Evolutionary conservation across 2,329 filamentous ascomycete species (phyloP).

Genomic region (Colletotrichum sp.): DNA sequence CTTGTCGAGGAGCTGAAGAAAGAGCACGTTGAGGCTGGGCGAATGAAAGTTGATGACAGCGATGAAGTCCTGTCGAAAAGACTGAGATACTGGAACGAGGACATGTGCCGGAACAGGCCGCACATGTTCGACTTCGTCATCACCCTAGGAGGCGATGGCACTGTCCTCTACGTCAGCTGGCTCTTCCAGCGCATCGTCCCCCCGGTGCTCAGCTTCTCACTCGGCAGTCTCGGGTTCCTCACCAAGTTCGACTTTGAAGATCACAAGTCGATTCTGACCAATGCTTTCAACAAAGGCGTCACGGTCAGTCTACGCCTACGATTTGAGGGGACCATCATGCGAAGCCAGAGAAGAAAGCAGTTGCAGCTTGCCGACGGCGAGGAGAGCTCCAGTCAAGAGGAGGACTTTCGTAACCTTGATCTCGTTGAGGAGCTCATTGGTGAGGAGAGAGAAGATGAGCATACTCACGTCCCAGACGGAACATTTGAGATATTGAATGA

Average conservation of each 20-base stretch:
- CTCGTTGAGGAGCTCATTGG: slow-evolving; percentile 90
- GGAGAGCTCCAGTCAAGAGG: slow-evolving; percentile 33
- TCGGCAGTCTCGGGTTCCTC: slow-evolving; percentile 92
- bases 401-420: slow-evolving; percentile 58
- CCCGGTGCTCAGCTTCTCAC: slow-evolving; percentile 87
- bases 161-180: slow-evolving; percentile 95
- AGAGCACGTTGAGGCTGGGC: slow-evolving; percentile 42
- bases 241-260: slow-evolving; percentile 94
- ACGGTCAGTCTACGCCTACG: slow-evolving; percentile 86
- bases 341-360: slow-evolving; percentile 62
- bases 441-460: slow-evolving; percentile 81
- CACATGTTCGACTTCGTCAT: slow-evolving; percentile 94
- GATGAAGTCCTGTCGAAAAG: slow-evolving; percentile 49
- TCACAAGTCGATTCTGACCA: slow-evolving; percentile 71
- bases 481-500: slow-evolving; percentile 95
- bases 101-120: slow-evolving; percentile 77
- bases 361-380: slow-evolving; percentile 26
- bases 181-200: slow-evolving; percentile 95
- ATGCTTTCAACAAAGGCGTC: slow-evolving; percentile 81
- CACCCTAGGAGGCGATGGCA: slow-evolving; percentile 94
- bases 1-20: slow-evolving; percentile 66
- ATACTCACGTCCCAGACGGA: slow-evolving; percentile 83
- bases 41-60: slow-evolving; percentile 37
- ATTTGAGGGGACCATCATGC: slow-evolving; percentile 95
- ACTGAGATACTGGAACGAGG: slow-evolving; percentile 82